Base-by-base conservation (phyloP, 208 protist species). In the Strigomonas culicis region DNA sequence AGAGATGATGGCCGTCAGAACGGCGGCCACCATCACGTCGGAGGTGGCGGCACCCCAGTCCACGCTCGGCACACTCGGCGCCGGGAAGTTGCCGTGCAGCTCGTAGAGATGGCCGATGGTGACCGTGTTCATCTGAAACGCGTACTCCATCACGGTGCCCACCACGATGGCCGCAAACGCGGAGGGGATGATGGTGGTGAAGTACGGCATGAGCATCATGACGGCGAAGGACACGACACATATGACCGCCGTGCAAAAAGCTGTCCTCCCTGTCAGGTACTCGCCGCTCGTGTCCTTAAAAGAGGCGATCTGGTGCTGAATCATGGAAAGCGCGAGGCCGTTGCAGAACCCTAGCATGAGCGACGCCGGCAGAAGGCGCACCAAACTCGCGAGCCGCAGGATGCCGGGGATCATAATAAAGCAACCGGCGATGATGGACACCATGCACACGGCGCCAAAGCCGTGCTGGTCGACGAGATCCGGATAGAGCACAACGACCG, bases 301-400 rank as follows among this genome's bases (percentile, higher is more conserved):
- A 34, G 70, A 72, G 17, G 68, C 68, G 39, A 84, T 74, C 57
- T 80, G 70, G 51, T 77, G 65, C 50, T 72, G 68, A 30, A 78
- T 70, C 74, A 84, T 84, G 31, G 74, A 78, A 3, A 84, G 58
- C 0, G 56, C 79, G 10, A 84, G 69, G 30, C 79, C 79, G 59
- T 84, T 80, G 66, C 74, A 80, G 63, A 84, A 84, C 17, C 79
- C 79, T 0, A 84, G n/a, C 79, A 84, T 84, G 28, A 84, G 64
- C 15, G 79, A 74, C 10, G 79, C 59, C 22, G 79, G 79, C 27
- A 84, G 63, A n/a, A 84, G 64, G 0, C 74, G 73, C 36, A 84
- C 74, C 3, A 80, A 55, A 1, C 74, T 62, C n/a, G 77, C 72
- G 30, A 83, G 66, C 39, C 74, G 73, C n/a, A 84, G 71, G 41